Conservation (phyloP, 2,329 filamentous ascomycete species). For the Achaetomium macrosporum region DNA sequence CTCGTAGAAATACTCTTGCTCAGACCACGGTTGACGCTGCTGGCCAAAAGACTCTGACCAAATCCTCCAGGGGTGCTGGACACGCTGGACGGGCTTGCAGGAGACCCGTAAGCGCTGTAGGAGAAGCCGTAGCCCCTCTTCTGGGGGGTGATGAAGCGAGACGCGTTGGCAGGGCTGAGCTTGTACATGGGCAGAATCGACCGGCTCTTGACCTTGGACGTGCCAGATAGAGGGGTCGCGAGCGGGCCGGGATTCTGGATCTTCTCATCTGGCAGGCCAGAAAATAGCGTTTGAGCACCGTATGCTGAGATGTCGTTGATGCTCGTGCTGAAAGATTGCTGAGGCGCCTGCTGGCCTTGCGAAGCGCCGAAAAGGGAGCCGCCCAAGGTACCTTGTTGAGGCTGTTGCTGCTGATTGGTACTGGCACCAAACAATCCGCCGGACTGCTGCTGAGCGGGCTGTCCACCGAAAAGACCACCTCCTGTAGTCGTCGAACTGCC, state of each 20-base stretch:
- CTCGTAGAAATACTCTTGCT: conserved; percentile 85
- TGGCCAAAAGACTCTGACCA: conserved; percentile 57
- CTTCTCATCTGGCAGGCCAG: conserved; percentile 59
- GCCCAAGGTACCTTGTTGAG: conserved; percentile 40
- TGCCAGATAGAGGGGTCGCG: conserved; percentile 78
- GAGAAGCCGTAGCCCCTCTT: conserved; percentile 87
- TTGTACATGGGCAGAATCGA: conserved; percentile 83
- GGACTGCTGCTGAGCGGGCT: conserved; percentile 14
- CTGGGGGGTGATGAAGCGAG: conserved; percentile 75
- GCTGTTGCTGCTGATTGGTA: conserved; percentile 47
- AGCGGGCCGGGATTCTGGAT: conserved; percentile 75
- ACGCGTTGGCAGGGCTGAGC: conserved; percentile 73
- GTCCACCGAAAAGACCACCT: conserved; percentile 27
- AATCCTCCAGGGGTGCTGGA: conserved; percentile 64
- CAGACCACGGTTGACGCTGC: conserved; percentile 65
- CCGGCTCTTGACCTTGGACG: conserved; percentile 67
- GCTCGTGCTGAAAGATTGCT: conserved; percentile 67
- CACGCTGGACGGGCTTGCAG: conserved; percentile 61
- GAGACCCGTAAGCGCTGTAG: conserved; percentile 86
- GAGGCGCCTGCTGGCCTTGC: conserved; percentile 44
- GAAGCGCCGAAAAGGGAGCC: conserved; percentile 56
- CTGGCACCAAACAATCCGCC: conserved; percentile 47
- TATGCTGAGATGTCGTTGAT: conserved; percentile 83
- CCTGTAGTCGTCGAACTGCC: conserved; percentile 38
- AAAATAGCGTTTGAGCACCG: conserved; percentile 81